phyloP scores from a whole-genome alignment of 495 filamentous ascomycete genomes.

The Aspergillus asperescens region DNA sequence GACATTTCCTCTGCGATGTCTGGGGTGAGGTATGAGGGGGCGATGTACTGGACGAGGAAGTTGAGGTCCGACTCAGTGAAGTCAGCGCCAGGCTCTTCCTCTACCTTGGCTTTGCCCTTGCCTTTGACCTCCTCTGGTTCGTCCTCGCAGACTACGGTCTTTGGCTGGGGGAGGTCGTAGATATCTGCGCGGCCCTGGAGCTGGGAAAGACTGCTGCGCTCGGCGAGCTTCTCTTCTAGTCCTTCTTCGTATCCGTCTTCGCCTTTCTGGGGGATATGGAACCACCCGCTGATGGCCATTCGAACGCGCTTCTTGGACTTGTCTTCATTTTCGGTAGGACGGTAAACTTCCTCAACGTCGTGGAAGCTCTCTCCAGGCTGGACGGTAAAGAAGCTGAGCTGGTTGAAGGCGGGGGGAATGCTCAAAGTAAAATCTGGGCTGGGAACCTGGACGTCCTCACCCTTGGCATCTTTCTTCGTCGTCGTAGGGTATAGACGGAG shows the following conservation, averaged over 20 bases:
- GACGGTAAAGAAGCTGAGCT: constrained; percentile 96
- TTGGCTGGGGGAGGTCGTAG: constrained; percentile 72
- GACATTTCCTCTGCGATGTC: constrained; percentile 81
- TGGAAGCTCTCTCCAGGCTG: constrained; percentile 97
- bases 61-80: constrained; percentile 73
- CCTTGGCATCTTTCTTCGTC: constrained; percentile 56
- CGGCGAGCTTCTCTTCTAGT: constrained; percentile 78
- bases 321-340: constrained; percentile 57
- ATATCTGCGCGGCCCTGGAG: constrained; percentile 84
- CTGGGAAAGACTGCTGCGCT: constrained; percentile 84
- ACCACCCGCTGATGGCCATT: constrained; percentile 99
- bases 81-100: constrained; percentile 42
- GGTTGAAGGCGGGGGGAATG: constrained; percentile 93
- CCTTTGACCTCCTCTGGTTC: constrained; percentile 25
- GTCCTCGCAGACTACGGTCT: constrained; percentile 42
- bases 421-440: constrained; percentile 65
- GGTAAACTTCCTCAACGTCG: constrained; percentile 97
- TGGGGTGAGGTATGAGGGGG: constrained; percentile 87
- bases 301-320: constrained; percentile 65
- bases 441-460: constrained; percentile 68
- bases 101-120: constrained; percentile 42
- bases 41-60: constrained; percentile 83
- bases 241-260: constrained; percentile 91
- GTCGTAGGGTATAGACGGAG: constrained; percentile 82
- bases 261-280: constrained; percentile 92